phyloP scores from a whole-genome alignment of 1,284 basidiomycete genomes.

The Melampsora americana region DNA sequence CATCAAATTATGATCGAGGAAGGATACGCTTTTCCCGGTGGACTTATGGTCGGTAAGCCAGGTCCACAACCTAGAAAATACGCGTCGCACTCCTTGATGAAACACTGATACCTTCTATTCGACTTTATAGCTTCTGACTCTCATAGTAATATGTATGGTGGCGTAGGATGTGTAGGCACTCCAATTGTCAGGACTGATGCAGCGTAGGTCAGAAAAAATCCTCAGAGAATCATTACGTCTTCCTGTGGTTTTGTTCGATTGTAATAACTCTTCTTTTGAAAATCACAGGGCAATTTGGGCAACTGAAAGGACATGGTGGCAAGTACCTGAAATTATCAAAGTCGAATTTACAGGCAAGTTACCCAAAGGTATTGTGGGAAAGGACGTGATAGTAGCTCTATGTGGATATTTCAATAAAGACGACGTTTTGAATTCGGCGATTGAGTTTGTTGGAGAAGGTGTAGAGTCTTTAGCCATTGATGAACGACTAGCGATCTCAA shows the following conservation, averaged over 20 bases:
- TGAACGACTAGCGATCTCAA: slow-evolving; percentile 89
- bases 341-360: slow-evolving; percentile 83
- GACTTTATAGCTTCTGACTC: slow-evolving; percentile 77
- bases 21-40: slow-evolving; percentile 84
- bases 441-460: slow-evolving; percentile 95
- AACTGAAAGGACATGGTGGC: slow-evolving; percentile 99
- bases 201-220: slow-evolving; percentile 19
- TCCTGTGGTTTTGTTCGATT: background rate
- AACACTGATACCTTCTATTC: background rate
- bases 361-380: slow-evolving; percentile 86
- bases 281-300: slow-evolving; percentile 83
- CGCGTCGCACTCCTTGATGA: background rate
- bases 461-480: slow-evolving; percentile 77
- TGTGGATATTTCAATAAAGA: slow-evolving; percentile 96
- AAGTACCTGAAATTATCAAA: slow-evolving; percentile 92
- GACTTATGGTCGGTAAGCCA: slow-evolving; percentile 67
- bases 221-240: slow-evolving; percentile 60
- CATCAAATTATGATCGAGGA: slow-evolving; percentile 94
- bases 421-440: slow-evolving; percentile 95
- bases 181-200: slow-evolving; percentile 65
- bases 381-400: slow-evolving; percentile 96
- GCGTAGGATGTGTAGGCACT: slow-evolving; percentile 93
- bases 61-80: background rate
- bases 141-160: slow-evolving; percentile 98
- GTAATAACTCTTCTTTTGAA: slow-evolving; percentile 41